Evolutionary conservation across 2,329 filamentous ascomycete species (phyloP), one percentile per base, ranked within the genome.

Genomic region (Cylindrodendrum hubeiense): DNA sequence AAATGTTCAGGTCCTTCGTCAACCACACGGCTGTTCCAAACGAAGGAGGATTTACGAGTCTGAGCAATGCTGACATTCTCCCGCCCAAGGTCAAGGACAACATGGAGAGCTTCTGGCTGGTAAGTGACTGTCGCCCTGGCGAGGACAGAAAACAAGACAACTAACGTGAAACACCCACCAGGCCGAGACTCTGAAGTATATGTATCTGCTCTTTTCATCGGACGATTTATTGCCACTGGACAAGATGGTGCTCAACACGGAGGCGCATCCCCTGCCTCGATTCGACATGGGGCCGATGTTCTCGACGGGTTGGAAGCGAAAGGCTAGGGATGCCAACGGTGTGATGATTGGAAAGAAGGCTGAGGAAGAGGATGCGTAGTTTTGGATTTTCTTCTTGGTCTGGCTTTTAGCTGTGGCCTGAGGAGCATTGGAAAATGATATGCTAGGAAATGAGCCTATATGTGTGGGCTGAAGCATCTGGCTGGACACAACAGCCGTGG

Each of bases 51-150:
- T 98, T 97, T 77, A 94, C 93, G 1, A 95, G 92, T 70, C 84
- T 98, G 66, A 86, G 86, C 19, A 89, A 97, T 76, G 95, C 94
- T 26, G 90, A 91, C 70, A 80, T 81, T 5, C 80, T 96, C 10
- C 94, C 95, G 21, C 89, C 94, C 0, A 79, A 83, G 15, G 83
- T 84, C 49, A 86, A 89, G 65, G 95, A 99, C 80, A 98, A 98
- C 73, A 98, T 99, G 95, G 96, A 99, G 82, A 97, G 94, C 77
- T 98, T 98, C 82, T 99, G 96, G 96, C 88, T 99, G 84, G 92
- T 93, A 82, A 82, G 91, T 83, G 30, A 57, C 15, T 7, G 12
- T 46, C 19, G 13, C 10, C 37, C 9, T 12, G 19, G 22, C 12
- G 28, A 26, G 26, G 17, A 13, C 8, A 6, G 9, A 19, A 37